Evolutionary conservation across 441 rosid genomes (phyloP), one percentile per base, ranked within the genome.

Genomic region (Hypseocharis bilobata): DNA sequence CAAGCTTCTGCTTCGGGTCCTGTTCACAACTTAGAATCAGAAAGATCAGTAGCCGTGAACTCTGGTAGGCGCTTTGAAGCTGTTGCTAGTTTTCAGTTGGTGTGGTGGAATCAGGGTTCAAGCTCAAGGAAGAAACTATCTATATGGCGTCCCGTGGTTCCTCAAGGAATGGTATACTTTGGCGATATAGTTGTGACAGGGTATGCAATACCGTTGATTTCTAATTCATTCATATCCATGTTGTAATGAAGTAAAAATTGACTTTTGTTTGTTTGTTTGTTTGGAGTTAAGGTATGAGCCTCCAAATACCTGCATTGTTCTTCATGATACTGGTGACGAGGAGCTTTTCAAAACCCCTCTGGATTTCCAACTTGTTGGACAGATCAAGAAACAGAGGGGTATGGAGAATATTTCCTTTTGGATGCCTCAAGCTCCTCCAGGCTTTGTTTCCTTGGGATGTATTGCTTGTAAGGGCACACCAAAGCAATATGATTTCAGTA

Each of bases 371-470:
- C 77, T 77, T 66, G 92, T 91, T 71, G 99, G 96, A 70, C 88
- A 88, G 52, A 83, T 91, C 60, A 93, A 91, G 83, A 91, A 83
- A 80, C 89, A 85, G 47, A 84, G 86, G 73, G 96, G 96, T 72
- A 76, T 88, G 78, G 96, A 91, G 57, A 83, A 68, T 76, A 82
- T 91, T 69, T 85, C 93, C 36, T 93, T 93, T 74, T 93, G 96
- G 96, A 81, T 91, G 85, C 99, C 96, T 68, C 91, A 81, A 78
- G 91, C 99, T 49, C 96, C 97, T 19, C 93, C 96, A n/a, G 96
- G 99, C 34, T 93, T 85, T 80, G 91, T 93, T 78, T 82, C 97
- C 40, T 80, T 93, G 74, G 99, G 99, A 51, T 93, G 92, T 74
- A 73, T 93, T 66, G 96, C 92, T 65, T 82, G 83, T 74, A 88